Evolutionary conservation across 139 green algal species (phyloP).

Genomic region (Asterochloris sp.): DNA sequence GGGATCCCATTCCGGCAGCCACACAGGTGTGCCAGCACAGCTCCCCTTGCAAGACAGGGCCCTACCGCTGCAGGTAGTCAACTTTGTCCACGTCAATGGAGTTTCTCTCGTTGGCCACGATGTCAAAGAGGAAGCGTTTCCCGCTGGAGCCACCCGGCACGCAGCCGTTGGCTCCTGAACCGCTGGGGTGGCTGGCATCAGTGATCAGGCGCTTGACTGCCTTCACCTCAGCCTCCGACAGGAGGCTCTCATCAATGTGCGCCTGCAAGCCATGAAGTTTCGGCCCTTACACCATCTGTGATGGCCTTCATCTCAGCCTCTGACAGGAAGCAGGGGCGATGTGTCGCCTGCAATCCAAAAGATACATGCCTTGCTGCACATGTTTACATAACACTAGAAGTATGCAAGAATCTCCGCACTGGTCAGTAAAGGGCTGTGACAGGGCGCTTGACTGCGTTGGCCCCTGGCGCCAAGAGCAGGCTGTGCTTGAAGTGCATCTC

Average conservation of each 20-base stretch:
- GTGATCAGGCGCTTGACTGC: conserved; percentile 15
- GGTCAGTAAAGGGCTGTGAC: no score
- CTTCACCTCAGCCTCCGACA: conserved; percentile 30
- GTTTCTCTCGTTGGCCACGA: conserved; percentile 77
- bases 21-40: no score
- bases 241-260: conserved; percentile 5
- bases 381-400: no score
- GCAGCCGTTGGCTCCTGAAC: neutral
- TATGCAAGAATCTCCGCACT: no score
- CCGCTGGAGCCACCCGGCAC: neutral
- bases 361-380: no score
- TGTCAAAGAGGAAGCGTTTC: conserved; percentile 69
- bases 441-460: no score
- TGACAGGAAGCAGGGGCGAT: conserved; percentile 19
- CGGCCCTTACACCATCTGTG: neutral
- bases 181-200: neutral
- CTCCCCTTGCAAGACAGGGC: neutral
- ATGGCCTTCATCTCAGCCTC: conserved; percentile 30
- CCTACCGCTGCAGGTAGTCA: conserved; percentile 65
- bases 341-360: no score
- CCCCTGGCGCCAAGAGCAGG: no score
- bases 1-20: no score
- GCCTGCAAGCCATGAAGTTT: neutral
- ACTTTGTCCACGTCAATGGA: conserved; percentile 83
- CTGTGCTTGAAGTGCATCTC: no score